Conservation (phyloP, 768 basidiomycete species). For the Sistotremastrum suecicum region DNA sequence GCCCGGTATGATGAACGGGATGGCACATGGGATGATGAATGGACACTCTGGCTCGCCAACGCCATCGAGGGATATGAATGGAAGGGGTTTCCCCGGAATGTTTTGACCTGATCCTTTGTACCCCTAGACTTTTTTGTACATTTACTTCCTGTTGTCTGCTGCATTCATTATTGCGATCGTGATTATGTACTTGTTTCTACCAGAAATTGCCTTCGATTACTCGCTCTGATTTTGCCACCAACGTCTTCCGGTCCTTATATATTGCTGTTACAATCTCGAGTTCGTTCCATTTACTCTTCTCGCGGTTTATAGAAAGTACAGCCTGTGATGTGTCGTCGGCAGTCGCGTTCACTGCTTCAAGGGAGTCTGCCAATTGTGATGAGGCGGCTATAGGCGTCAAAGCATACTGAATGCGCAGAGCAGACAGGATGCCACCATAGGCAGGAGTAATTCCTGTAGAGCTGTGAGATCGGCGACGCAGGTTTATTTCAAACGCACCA, state of each 20-base stretch:
- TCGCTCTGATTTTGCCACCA: conserved; percentile 14
- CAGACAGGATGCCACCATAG: conserved; percentile 86
- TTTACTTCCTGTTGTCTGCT: too few species aligned
- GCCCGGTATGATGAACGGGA: too few species aligned
- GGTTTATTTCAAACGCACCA: conserved; percentile 26
- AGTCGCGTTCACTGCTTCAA: neutral
- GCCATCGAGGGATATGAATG: too few species aligned
- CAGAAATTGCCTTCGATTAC: conserved; percentile 13
- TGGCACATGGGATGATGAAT: too few species aligned
- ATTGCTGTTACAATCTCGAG: conserved; percentile 22
- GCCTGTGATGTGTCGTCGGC: neutral
- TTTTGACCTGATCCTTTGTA: too few species aligned
- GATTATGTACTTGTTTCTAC: neutral
- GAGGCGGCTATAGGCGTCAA: conserved; percentile 40
- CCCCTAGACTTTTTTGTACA: too few species aligned
- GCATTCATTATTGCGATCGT: too few species aligned
- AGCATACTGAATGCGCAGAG: conserved; percentile 75
- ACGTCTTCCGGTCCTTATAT: conserved; percentile 19
- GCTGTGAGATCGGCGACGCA: conserved; percentile 1
- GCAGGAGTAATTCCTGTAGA: conserved; percentile 78
- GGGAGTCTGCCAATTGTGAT: conserved; percentile 1
- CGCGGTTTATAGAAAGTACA: neutral
- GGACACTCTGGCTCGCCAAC: too few species aligned
- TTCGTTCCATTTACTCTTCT: conserved; percentile 15
- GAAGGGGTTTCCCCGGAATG: too few species aligned